Conservation (phyloP, 2,329 filamentous ascomycete genomes). For the Pseudogymnoascus sp. region DNA sequence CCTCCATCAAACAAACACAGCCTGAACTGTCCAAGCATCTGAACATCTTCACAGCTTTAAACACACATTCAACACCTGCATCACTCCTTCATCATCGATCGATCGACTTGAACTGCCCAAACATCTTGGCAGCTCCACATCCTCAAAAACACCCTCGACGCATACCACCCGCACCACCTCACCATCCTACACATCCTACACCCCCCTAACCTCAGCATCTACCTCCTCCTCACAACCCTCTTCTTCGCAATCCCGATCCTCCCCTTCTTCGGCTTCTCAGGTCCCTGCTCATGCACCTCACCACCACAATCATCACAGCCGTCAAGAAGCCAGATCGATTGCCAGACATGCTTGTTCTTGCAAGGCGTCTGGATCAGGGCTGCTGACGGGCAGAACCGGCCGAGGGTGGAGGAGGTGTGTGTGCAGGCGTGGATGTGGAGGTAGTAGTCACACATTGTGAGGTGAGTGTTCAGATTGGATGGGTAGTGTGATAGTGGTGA, state of each 20-base stretch:
- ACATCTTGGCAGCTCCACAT: background rate
- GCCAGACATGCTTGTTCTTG: background rate
- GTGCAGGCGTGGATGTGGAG: background rate
- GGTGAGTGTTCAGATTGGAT: background rate
- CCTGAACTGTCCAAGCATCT: background rate
- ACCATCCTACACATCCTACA: background rate
- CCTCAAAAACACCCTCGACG: background rate
- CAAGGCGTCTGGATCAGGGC: background rate
- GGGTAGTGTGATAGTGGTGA: background rate
- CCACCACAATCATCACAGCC: background rate
- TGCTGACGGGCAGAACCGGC: background rate
- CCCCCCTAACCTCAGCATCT: background rate
- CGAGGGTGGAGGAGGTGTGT: background rate
- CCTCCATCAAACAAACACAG: background rate
- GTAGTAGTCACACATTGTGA: constrained; percentile 4
- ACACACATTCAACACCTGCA: background rate
- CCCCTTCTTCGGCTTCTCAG: background rate
- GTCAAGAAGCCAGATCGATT: background rate
- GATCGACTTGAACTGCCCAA: background rate
- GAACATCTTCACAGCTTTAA: background rate
- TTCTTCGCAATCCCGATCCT: background rate
- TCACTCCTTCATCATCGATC: background rate
- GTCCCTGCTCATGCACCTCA: background rate
- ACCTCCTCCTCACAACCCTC: background rate
- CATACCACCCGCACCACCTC: background rate